Evolutionary conservation across 352 stramenopile species (phyloP), one percentile per base, ranked within the genome.

Genomic region (Phytophthora syringae): DNA sequence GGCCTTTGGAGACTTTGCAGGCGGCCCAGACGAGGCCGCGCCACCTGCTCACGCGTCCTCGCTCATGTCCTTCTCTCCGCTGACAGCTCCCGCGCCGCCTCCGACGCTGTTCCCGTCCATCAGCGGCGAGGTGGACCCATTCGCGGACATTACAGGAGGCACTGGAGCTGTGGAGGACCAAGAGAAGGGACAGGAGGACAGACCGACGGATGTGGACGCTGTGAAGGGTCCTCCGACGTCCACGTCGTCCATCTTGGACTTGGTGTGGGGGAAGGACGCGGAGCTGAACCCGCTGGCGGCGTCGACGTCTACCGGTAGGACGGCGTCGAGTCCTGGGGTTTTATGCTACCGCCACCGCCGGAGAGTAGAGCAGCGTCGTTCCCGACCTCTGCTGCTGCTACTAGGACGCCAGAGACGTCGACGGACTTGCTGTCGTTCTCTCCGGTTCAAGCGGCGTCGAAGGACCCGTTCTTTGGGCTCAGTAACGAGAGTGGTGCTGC

Each of bases 341-440:
- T 72, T 57, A 16, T 37, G 24, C 27, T 77, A 18, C 49, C 65
- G 2, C 59, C 62, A 11, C 67, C 58, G 13, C 60, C 68, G 12
- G 50, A 57, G 15, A 63, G 53, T 1, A 70, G 67, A 16, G 51
- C 59, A 16, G 48, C 52, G 15, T 59, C 70, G 40, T 69, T 74
- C 30, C 24, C 61, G 20, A 57, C n/a, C n/a, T n/a, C n/a, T n/a
- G n/a, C 36, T 2, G 16, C 63, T 25, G 52, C 20, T 6, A 18
- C 66, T 24, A 55, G 9, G 21, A 57, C 68, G 2, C 50, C 32
- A 1, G 53, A 74, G 27, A 52, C 58, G 44, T 55, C 57, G n/a
- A 70, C 67, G 24, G 67, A 85, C 34, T 70, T 90, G 44, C 60
- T 90, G 43, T 89, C 79, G n/a, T 90, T 90, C 52, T 89, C 82